Evolutionary conservation across 1,284 basidiomycete species (phyloP), one percentile per base, ranked within the genome.

Genomic region (Ustilago nuda): DNA sequence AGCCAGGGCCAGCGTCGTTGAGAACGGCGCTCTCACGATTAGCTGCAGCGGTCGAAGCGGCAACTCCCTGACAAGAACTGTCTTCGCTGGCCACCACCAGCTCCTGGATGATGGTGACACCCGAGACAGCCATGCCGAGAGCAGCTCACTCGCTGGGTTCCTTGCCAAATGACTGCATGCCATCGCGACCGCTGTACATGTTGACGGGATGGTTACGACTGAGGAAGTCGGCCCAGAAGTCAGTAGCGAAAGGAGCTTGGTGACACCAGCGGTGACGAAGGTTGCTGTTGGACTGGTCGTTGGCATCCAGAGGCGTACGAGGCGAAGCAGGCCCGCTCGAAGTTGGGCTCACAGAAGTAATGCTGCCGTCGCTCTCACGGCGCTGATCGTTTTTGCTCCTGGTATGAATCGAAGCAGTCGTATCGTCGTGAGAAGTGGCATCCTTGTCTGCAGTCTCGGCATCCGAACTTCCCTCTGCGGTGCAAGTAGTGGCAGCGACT

Each of bases 21-120:
- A 64, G 63, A 53, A 75, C 55, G 19, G 61, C 62, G 39, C 57
- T 32, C 32, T 68, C 61, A n/a, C 69, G 53, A 55, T 48, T 46
- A 27, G 46, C 33, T 8, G 62, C 52, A 5, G 64, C 45, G 17
- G 55, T 39, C 27, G 17, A 35, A 43, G 33, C 41, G 6, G 17
- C 43, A n/a, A 19, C 59, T 17, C 46, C 61, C 32, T 43, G 32
- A 37, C 41, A 37, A 48, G 61, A 37, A 35, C 59, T 43, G 35
- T 71, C 76, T 9, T 83, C 80, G 32, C 66, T 61, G 1, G 79
- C 79, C n/a, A 86, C 81, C 56, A 87, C 82, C 68, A 86, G 80
- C 71, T 87, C 86, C 56, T 87, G 86, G 8, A 87, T 71, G 65
- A 86, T 82, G 19, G 86, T 84, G 52, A 86, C 77, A 41, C 82